Evolutionary conservation across 2,329 filamentous ascomycete species (phyloP), one percentile per base, ranked within the genome.

Genomic region (Coniochaeta sp.): DNA sequence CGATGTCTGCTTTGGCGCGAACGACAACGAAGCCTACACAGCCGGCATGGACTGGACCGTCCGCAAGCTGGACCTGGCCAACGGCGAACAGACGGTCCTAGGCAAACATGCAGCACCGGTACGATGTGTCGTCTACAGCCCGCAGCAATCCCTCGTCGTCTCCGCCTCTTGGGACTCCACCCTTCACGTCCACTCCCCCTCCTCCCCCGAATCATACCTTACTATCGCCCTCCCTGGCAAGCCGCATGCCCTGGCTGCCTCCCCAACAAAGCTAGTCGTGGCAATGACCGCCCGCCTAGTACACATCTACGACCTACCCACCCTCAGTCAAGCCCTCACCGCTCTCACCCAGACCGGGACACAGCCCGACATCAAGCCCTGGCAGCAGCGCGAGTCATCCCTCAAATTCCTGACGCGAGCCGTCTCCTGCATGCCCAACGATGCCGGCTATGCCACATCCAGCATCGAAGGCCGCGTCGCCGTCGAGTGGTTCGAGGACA

Each of bases 401-500:
- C 83, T 99, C 70, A 96, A 97, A 73, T 99, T 96, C 76, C 91
- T 97, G 80, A 98, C 93, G 1, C 86, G 95, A 62, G 90, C 91
- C 19, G 90, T 98, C 0, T 88, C 92, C 17, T 96, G 93, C 74
- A 98, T 99, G 95, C 93, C 95, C 16, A 93, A 95, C 68, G 95
- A 97, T 66, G 90, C 89, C 12, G 95, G 95, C 6, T 99, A 98
- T 72, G 93, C 93, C 11, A 93, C 89, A 1, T 91, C 86, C 61
- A 93, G 88, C 68, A 99, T 99, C 68, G 95, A 99, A 72, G 95
- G 95, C 5, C 87, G 95, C 67, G 92, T 99, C 1, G 93, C 93
- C 0, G 95, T 99, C 1, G 95, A 99, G 74, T 98, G 93, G 91
- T 98, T 99, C 72, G 95, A 98, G 71, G 90, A 95, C 17, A 90